Evolutionary conservation across 352 stramenopile genomes (phyloP), one percentile per base, ranked within the genome.

Genomic region (Phytophthora agathidicida): DNA sequence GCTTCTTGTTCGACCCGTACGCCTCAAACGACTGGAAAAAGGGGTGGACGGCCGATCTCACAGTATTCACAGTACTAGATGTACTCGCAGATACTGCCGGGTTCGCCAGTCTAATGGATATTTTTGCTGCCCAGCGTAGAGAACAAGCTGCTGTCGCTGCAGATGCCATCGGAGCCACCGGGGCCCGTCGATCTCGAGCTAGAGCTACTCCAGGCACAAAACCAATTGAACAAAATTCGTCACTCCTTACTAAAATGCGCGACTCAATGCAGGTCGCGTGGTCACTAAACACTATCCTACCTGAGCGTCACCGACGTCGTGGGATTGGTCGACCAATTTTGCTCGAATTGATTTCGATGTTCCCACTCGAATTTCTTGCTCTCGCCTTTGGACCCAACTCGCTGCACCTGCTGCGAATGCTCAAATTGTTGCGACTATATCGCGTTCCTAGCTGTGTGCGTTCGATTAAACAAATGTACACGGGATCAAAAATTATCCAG

Each of bases 201-300:
- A 52, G 32, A 22, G 10, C 8, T 6, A 52, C 49, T 13, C 17
- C 39, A 45, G 48, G 59, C 16, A 20, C 33, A 6, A 69, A 52
- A n/a, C 1, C 31, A 6, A 32, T 32, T 7, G 42, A 59, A 38
- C 50, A 22, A 14, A 42, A n/a, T 33, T 2, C 33, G 5, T 68
- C 59, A 6, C 30, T 78, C 0, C 17, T 80, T 5, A 45, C 38
- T 33, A 52, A 47, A 33, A 60, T 73, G 60, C 60, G 53, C 14
- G 76, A 56, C 42, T 83, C 66, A 13, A 57, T 82, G 43, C 31
- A 67, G 3, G 63, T 77, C 2, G 60, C 71, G 3, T 91, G 80
- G 78, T 89, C 78, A 9, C 60, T 90, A n/a, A 88, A 88, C 56
- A 84, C 77, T 14, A 73, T 90, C 44, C 38, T 88, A 5, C 77